These are phyloP conservation scores for Pythium aquatile DNA, from an alignment of 352 stramenopile species.

Conservation along the genomic window DNA sequence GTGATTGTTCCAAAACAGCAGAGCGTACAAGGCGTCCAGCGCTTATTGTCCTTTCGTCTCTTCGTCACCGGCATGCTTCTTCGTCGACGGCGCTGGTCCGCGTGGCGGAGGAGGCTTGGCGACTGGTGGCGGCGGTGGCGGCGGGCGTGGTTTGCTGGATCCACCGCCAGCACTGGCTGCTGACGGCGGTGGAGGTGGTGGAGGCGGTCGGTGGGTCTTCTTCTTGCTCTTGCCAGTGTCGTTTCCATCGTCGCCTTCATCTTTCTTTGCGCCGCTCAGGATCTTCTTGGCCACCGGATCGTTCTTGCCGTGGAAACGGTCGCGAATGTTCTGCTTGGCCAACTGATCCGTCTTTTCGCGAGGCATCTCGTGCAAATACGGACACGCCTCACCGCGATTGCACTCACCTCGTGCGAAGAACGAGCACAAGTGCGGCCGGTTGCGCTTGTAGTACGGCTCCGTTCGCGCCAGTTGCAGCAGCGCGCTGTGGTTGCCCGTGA, in stretches of 20 bases:
- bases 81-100: slow-evolving; percentile 43
- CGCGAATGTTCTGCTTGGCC: slow-evolving; percentile 95
- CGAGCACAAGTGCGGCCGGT: slow-evolving; percentile 91
- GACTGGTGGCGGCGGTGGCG: slow-evolving; percentile 48
- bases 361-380: slow-evolving; percentile 95
- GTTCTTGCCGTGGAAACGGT: slow-evolving; percentile 94
- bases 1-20: slow-evolving; percentile 14
- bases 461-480: slow-evolving; percentile 82
- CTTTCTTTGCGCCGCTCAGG: slow-evolving; percentile 29
- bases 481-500: slow-evolving; percentile 67
- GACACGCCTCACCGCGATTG: slow-evolving; percentile 90
- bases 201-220: slow-evolving; percentile 26
- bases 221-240: slow-evolving; percentile 29
- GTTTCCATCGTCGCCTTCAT: slow-evolving; percentile 30
- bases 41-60: slow-evolving; percentile 27
- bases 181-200: slow-evolving; percentile 31
- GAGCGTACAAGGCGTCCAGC: background rate
- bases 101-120: slow-evolving; percentile 63
- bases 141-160: slow-evolving; percentile 51
- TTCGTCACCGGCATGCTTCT: slow-evolving; percentile 24
- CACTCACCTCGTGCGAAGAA: slow-evolving; percentile 96
- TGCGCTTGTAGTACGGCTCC: slow-evolving; percentile 92
- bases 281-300: slow-evolving; percentile 93
- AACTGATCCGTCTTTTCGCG: slow-evolving; percentile 91
- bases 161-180: slow-evolving; percentile 7